Evolutionary conservation across 768 basidiomycete genomes (phyloP), one percentile per base, ranked within the genome.

Genomic region (Suillus subaureus): DNA sequence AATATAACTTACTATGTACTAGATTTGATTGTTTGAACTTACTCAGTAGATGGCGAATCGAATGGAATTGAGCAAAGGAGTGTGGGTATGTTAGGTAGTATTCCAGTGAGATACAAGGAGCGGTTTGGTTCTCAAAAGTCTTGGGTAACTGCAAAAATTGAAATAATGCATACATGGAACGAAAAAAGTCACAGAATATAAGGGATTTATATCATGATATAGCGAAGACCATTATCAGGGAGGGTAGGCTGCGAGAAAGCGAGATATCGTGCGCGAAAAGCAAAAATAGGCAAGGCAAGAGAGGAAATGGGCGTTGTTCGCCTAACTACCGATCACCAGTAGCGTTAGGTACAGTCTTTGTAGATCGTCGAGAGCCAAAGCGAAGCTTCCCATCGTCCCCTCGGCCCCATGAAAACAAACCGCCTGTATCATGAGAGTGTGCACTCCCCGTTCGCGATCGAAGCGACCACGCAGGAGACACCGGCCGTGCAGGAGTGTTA

Each of bases 381-480:
- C 91, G 85, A 67, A 88, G 82, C 71, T 88, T 89, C 21, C 88
- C 84, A 70, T 84, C 87, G 18, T 88, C 87, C 7, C 84, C 78
- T 37, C 86, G 80, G 6, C 83, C 86, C 87, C 87, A 89, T 0
- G 88, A 89, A 74, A 93, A 92, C 51, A 92, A 76, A 1, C 90
- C 85, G 23, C 83, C 83, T 5, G 83, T 82, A n/a, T 90, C 89
- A 67, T 89, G 87, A 6, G 90, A 91, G 60, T 87, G 84, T 0
- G 86, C 73, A 69, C 91, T 92, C n/a, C 91, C 91, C 1, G 89
- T 83, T 31, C 89, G 84, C 26, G 93, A 94, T 21, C 92, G 89
- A 82, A 93, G 89, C 0, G 92, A 93, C 92, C 91, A 94, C 0
- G 91, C 89, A 0, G 92, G 93, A 6, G 93, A 94, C 21, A 80